Evolutionary conservation across 257 asterid species (phyloP).

Genomic region (Leonotis leonurus): DNA sequence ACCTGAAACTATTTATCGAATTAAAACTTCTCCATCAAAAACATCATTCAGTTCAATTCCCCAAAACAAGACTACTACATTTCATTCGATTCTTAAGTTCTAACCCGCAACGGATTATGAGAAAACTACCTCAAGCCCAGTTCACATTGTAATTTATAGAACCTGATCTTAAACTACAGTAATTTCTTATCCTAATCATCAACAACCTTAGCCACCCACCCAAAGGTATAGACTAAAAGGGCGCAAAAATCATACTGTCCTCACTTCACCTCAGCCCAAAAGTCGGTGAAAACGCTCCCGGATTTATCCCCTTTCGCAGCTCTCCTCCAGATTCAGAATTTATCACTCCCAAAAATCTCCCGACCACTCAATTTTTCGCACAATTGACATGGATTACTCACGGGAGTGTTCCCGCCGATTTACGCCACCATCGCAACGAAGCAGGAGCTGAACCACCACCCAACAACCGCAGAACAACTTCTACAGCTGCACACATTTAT

Average conservation of each 20-base stretch:
- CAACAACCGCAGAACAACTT: slow-evolving; percentile 25
- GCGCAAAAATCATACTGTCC: neutral
- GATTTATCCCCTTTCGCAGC: slow-evolving; percentile 17
- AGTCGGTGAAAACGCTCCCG: slow-evolving; percentile 12
- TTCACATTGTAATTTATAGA: slow-evolving; percentile 12
- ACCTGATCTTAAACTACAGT: slow-evolving; percentile 10
- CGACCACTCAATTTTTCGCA: slow-evolving; percentile 9
- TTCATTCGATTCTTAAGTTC: slow-evolving; percentile 3
- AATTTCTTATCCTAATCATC: neutral
- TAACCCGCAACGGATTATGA: neutral
- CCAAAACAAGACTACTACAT: neutral
- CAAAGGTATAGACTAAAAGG: neutral
- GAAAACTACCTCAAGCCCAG: slow-evolving; percentile 1
- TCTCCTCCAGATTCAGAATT: slow-evolving; percentile 15
- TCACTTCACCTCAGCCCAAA: slow-evolving; percentile 30
- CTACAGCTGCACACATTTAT: slow-evolving; percentile 1
- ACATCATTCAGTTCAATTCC: slow-evolving; percentile 1
- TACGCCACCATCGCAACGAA: slow-evolving; percentile 17
- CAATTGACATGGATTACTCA: slow-evolving; percentile 11
- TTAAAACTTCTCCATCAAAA: slow-evolving; percentile 14
- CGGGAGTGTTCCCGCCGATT: slow-evolving; percentile 12
- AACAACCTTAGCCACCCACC: neutral
- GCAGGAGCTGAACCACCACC: slow-evolving; percentile 17
- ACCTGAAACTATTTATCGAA: slow-evolving; percentile 33
- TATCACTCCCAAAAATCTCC: slow-evolving; percentile 17